Evolutionary conservation across 371 early-diverging fungal genomes (phyloP), one percentile per base, ranked within the genome.

Genomic region (Conidiobolus incongruus): DNA sequence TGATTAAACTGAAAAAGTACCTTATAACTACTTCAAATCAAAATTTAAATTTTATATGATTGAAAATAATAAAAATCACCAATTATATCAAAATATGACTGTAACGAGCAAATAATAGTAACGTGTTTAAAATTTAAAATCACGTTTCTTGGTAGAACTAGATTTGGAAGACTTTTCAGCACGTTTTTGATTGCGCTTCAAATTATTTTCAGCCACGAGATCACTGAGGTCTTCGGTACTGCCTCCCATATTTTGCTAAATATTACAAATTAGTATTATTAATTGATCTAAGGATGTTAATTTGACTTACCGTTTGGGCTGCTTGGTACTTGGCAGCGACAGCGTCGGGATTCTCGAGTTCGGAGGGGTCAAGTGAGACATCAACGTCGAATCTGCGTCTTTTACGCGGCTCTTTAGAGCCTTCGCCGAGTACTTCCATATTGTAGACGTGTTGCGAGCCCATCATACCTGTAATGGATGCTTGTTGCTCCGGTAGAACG

Each of bases 401-500:
- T 50, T 72, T 74, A 44, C 73, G 68, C 56, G 68, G 56, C 37
- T 49, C 47, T 21, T 46, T 44, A 1, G 52, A 45, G 19, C 48
- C n/a, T 13, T 56, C 55, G 11, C 55, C 49, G 0, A 65, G 55
- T 2, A 61, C 50, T 13, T 73, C 54, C 35, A 91, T 41, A 48
- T 90, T 86, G 49, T 94, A 94, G 8, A 79, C 78, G 52, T 85
- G 87, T 52, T 84, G 79, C 35, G 85, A 83, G 26, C 89, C 95
- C 93, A 94, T 90, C 51, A 91, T 82, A 6, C 87, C 91, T 3
- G 65, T 58, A 33, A 81, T 68, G n/a, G 64, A 55, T 40, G 74
- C 70, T 36, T 75, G 68, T 28, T 72, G 68, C 54, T 90, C 77
- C 12, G 82, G 85, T 37, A 94, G 51, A n/a, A 94, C 80, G 16